Percentiles rank a stretch among this genome's conserved stretches.
phyloP scores from a whole-genome alignment of 1,284 basidiomycete species.

The Ganoderma lucidum region DNA sequence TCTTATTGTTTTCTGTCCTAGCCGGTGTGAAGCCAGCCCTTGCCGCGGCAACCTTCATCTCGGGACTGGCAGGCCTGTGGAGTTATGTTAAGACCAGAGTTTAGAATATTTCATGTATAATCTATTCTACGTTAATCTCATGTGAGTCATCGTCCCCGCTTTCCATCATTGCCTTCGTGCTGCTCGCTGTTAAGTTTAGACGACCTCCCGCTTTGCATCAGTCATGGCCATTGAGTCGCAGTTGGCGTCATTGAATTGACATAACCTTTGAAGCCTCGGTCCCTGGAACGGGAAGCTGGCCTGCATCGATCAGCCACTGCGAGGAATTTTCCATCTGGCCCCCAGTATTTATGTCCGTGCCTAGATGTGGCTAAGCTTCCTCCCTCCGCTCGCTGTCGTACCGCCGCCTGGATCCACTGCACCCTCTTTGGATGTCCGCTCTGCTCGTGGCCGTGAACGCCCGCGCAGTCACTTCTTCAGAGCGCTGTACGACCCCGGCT shows the following conservation, averaged over 20 bases:
- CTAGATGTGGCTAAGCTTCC: conserved; percentile 28
- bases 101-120: conserved; percentile 48
- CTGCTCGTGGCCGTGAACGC: conserved; percentile 19
- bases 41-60: conserved; percentile 89
- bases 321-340: conserved; percentile 18
- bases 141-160: conserved; percentile 38
- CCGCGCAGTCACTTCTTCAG: conserved; percentile 15
- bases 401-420: conserved; percentile 17
- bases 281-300: conserved; percentile 31
- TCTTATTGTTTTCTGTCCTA: conserved; percentile 54
- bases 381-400: conserved; percentile 31
- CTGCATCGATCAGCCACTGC: conserved; percentile 29
- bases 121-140: conserved; percentile 39
- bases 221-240: conserved; percentile 27
- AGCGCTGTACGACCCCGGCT: conserved; percentile 11
- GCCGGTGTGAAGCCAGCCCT: conserved; percentile 92
- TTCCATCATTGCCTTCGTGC: conserved; percentile 28
- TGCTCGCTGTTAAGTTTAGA: conserved; percentile 34
- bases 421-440: conserved; percentile 20
- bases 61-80: conserved; percentile 90
- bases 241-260: conserved; percentile 29
- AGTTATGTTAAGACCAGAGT: conserved; percentile 89
- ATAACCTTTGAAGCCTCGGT: conserved; percentile 29
- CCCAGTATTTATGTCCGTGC: conserved; percentile 31
- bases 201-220: conserved; percentile 24